Base-by-base conservation (phyloP, 495 filamentous ascomycete species). In the Astrothelium macrocarpum region DNA sequence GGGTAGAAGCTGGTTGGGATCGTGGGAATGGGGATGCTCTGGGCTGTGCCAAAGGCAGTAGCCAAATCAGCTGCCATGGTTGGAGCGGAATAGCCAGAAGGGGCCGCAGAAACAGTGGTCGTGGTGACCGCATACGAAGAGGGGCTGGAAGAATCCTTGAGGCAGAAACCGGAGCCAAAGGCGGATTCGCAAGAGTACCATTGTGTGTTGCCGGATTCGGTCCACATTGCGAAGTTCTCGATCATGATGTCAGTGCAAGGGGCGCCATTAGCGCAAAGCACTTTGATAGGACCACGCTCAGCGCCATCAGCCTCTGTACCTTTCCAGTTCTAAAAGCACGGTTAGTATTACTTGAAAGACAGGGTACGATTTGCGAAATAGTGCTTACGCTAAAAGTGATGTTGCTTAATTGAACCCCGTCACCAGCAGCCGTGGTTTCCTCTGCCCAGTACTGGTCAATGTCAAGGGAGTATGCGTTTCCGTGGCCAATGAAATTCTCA, bases 141-240 rank as follows among this genome's bases (percentile, higher is more conserved):
- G 28, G 67, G 68, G 18, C 70, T 64, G 20, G 32, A 32, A 7
- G 71, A 74, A 20, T 64, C 60, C 59, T 74, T 59, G 9, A 82
- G 69, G 64, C 81, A 83, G 49, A 74, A 78, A 2, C 81, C 80
- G 0, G 71, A 71, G 18, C 80, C 80, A 49, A 80, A 83, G 28
- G 78, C 80, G 59, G 74, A 82, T 59, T 78, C 73, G 69, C 80
- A 84, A 20, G 66, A 63, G 65, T 83, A 79, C 53, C 69, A 72
- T 60, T 83, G 75, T 18, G 63, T 71, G 23, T 70, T 68, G 12
- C 81, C 80, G 4, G 71, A 67, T 59, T 84, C 79, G 10, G 83
- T 85, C 83, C 83, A 85, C 77, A 87, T 83, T n/a, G 73, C 68
- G 59, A 85, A 81, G 65, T 84, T 78, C 18, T 73, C 67, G 60